These are phyloP conservation scores for Cryptomeria japonica DNA, from an alignment of 75 land plant species.

Conservation along the genomic window DNA sequence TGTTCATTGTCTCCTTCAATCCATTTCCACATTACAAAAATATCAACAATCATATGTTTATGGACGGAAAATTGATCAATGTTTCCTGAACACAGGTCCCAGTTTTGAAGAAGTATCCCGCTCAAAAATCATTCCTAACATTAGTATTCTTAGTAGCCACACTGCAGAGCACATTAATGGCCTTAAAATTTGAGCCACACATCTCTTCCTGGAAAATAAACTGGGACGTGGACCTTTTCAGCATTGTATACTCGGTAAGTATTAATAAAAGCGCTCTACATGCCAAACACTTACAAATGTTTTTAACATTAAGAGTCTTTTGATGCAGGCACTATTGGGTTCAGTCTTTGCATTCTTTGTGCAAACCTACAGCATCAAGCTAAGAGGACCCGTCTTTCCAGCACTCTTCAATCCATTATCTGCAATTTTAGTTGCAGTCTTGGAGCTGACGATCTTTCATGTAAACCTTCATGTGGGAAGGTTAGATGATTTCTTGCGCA, in stretches of 20 bases:
- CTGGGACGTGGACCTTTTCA: conserved; percentile 12
- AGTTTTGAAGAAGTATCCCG: conserved; percentile 8
- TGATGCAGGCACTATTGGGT: conserved; percentile 4
- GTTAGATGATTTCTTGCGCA: background rate
- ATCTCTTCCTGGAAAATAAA: conserved; percentile 15
- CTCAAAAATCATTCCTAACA: conserved; percentile 8
- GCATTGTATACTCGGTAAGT: conserved; percentile 3
- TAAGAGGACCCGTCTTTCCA: conserved; percentile 16
- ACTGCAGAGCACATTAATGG: background rate
- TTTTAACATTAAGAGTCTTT: too few species aligned
- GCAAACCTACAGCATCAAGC: background rate
- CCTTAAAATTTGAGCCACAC: background rate
- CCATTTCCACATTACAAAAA: background rate
- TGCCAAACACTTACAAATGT: background rate
- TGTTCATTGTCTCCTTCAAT: background rate
- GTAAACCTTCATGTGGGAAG: conserved; percentile 10
- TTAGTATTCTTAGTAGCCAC: background rate
- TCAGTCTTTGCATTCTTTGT: conserved; percentile 11
- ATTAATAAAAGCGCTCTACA: background rate
- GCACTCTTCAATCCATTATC: conserved; percentile 8
- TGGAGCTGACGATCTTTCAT: conserved; percentile 9
- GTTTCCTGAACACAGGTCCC: background rate
- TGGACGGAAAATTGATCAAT: background rate
- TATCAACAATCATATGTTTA: background rate
- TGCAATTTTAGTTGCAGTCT: conserved; percentile 7